Percentiles rank a stretch among this genome's conserved stretches.
Evolutionary conservation across 352 stramenopile genomes (phyloP).

Genomic region (Phytopythium cucurbitacearum): DNA sequence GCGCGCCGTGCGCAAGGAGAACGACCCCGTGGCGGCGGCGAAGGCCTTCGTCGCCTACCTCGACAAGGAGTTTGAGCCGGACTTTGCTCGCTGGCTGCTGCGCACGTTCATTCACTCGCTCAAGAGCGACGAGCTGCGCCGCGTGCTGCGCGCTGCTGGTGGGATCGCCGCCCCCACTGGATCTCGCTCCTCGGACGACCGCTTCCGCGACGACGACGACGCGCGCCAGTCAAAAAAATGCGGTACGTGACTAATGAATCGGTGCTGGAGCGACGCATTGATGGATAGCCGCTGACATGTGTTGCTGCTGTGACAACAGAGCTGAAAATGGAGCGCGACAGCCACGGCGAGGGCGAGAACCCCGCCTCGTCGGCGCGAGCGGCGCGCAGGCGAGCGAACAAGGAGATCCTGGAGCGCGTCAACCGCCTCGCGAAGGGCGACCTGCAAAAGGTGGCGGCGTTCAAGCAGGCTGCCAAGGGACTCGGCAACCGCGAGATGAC

Average conservation of each 20-base stretch:
- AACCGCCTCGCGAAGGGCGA: constrained; percentile 48
- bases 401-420: constrained; percentile 64
- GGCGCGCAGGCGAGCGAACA: constrained; percentile 58
- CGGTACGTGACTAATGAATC: constrained; percentile 20
- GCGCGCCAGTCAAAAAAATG: constrained; percentile 25
- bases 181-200: constrained; percentile 1
- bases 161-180: constrained; percentile 16
- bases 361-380: constrained; percentile 16
- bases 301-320: constrained; percentile 14
- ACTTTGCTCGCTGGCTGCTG: constrained; percentile 59
- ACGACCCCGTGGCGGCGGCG: constrained; percentile 45
- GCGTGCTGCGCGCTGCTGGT: constrained; percentile 28
- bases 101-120: constrained; percentile 40
- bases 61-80: constrained; percentile 41
- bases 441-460: constrained; percentile 38
- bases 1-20: constrained; percentile 62
- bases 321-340: constrained; percentile 28
- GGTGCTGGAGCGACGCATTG: not conserved
- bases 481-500: constrained; percentile 73
- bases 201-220: constrained; percentile 14
- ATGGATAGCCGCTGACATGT: constrained; percentile 8
- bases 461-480: constrained; percentile 65
- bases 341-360: constrained; percentile 10
- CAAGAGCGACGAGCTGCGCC: constrained; percentile 53
- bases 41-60: constrained; percentile 50